phyloP scores from a whole-genome alignment of 1,284 basidiomycete genomes.

The Boletellus deceptivus region DNA sequence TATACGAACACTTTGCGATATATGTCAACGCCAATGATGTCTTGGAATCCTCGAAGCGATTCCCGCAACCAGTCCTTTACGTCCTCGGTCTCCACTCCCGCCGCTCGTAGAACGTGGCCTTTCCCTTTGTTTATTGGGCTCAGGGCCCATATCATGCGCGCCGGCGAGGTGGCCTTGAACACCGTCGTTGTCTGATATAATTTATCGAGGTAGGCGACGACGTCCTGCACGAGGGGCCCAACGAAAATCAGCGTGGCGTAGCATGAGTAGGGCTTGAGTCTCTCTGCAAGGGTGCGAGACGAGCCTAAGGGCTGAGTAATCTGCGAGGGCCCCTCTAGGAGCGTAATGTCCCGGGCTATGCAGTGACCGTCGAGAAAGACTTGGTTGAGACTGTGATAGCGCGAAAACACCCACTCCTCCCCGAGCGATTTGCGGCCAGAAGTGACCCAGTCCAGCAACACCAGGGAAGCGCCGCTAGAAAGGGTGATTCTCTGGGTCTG shows the following conservation, averaged over 20 bases:
- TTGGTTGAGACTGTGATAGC: slow-evolving; percentile 87
- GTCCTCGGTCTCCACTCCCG: slow-evolving; percentile 68
- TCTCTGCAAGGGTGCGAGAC: slow-evolving; percentile 52
- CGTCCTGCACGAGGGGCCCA: slow-evolving; percentile 53
- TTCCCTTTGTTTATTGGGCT: slow-evolving; percentile 46
- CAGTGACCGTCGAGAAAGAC: slow-evolving; percentile 63
- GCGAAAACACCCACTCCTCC: slow-evolving; percentile 88
- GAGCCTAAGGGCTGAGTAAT: slow-evolving; percentile 26
- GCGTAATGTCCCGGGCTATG: slow-evolving; percentile 72
- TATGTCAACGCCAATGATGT: slow-evolving; percentile 59
- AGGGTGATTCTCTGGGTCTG: slow-evolving; percentile 79
- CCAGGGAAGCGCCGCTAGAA: slow-evolving; percentile 54
- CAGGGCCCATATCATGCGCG: slow-evolving; percentile 77
- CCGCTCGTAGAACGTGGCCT: slow-evolving; percentile 66
- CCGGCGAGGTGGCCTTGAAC: slow-evolving; percentile 52
- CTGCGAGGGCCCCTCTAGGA: slow-evolving; percentile 56
- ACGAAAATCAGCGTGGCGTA: slow-evolving; percentile 80
- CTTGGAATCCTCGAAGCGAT: slow-evolving; percentile 49
- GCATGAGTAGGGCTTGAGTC: slow-evolving; percentile 75
- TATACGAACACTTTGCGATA: slow-evolving; percentile 62
- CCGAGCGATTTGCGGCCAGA: slow-evolving; percentile 76
- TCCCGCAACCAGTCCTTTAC: slow-evolving; percentile 69
- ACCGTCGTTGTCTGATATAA: slow-evolving; percentile 60
- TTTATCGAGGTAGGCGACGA: slow-evolving; percentile 45
- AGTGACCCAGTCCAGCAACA: slow-evolving; percentile 89